Evolutionary conservation across 495 filamentous ascomycete species (phyloP), one percentile per base, ranked within the genome.

Genomic region (Aspergillus haitiensis): DNA sequence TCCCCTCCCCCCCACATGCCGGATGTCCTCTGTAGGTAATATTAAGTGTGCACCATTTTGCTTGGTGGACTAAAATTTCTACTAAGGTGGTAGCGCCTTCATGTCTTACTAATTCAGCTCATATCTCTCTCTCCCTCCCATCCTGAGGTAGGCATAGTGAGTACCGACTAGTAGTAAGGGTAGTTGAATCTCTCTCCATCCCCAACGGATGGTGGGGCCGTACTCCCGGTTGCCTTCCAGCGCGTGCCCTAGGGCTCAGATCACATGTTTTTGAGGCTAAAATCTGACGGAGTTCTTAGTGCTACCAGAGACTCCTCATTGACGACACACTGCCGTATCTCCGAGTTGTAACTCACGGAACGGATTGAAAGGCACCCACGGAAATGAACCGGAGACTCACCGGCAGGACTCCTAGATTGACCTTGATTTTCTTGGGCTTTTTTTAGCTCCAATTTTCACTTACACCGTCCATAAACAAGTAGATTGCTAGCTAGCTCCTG

Each of bases 181-280:
- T 27, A 3, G 21, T 27, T 27, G 21, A 3, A 27, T 37, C n/a
- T 45, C 48, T 56, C 32, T 53, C 36, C 40, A 15, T 62, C 60
- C 57, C 54, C 58, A n/a, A 49, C 72, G 72, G 72, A 69, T 72
- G 68, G 72, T 72, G 72, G 72, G 72, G 71, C 72, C 72, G 72
- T 46, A 55, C 35, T 50, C 31, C 63, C 59, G 63, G 63, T 60
- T 60, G 56, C 51, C 56, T 57, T 57, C 52, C 40, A 56, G 40
- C 21, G 52, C 36, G 31, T 42, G 33, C 15, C 39, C 52, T 60
- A 47, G 63, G 63, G 63, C 63, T 65, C 63, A 59, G 63, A 62
- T 61, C 63, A 65, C 63, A 65, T 65, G 62, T 58, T 61, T 58
- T 61, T 49, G 7, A 45, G 52, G 45, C 61, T 59, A 60, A 56